Evolutionary conservation across 768 basidiomycete genomes (phyloP), one percentile per base, ranked within the genome.

Genomic region (Russula compacta): DNA sequence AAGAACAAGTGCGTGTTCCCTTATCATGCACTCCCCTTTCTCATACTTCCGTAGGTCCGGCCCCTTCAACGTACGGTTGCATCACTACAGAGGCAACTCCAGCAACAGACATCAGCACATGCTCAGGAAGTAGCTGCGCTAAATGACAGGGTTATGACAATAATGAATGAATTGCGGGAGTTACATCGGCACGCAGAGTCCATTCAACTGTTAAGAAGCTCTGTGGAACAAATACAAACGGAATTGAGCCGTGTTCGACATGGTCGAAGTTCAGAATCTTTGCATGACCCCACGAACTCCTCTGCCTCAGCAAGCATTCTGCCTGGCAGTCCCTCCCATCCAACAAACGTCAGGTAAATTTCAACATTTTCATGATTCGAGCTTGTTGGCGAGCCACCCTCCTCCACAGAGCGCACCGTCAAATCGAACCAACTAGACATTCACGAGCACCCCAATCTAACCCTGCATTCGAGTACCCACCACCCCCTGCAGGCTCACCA

Each of bases 391-490:
- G 52, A 58, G 17, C 12, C 10, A 56, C 38, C 33, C 24, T 33
- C 24, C 21, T 24, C 8, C 19, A 21, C 40, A 53, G 55, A 19
- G n/a, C 44, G 1, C 49, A 48, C 38, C 58, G 58, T 33, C 59
- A 47, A 40, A 56, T 21, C 38, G 57, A 63, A 56, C 19, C 54
- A 43, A 58, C 19, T 10, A 59, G 57, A 3, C 33, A 42, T 32
- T 29, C 52, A 24, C 53, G 62, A 36, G 24, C 40, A 9, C 47
- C 53, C 19, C 58, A 52, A 56, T 50, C 58, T 11, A 66, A 58
- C 32, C 63, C 64, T 3, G 62, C 61, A 42, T 66, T 64, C 21
- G 65, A 66, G 56, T 65, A 66, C 21, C 65, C 65, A 11, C 53
- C 59, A 10, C 63, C 64, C n/a, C 65, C 63, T 24, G 59, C 65